Base-by-base conservation (phyloP, 176 grass and related monocot species). In the Avena sativa region DNA sequence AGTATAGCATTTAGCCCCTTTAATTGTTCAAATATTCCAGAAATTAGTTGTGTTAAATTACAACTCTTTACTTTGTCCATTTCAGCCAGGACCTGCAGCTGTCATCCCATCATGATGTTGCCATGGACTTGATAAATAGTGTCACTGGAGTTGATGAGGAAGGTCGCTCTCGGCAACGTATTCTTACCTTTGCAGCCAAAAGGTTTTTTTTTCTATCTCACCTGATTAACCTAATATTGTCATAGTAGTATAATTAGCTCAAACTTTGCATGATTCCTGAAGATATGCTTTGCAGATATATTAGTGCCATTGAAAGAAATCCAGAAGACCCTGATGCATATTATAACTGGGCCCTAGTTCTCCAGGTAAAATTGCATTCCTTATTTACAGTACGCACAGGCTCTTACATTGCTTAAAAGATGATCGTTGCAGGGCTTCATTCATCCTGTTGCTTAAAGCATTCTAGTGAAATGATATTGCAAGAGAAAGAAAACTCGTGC, bases 131-230 rank as follows among this genome's bases (percentile, higher is more conserved):
- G 84, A 91, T 95, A 59, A 95, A 95, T 43, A 95, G 84, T 83
- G 93, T 95, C 55, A 89, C 88, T 67, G 91, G 93, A 73, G 91
- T 93, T 73, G 93, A 95, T 76, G 91, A 95, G 55, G 93, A 95
- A 89, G 93, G 91, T 26, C 88, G 87, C 71, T 95, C 89, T 82
- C 93, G 93, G 79, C 93, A 95, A 68, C 73, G 93, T 63, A 93
- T 95, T 67, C 93, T 95, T 71, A 85, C 89, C 55, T 95, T 93
- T 88, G 93, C 93, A 85, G 93, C 93, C 84, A 95, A 93, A 93
- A 93, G 91, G 93, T 95, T 48, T 71, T 36, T 36, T 82, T 48
- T 12, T 62, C 17, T 23, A 4, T 14, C 30, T 78, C 60, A 19
- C 30, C 48, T 78, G 28, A 67, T 67, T 36, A 67, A 65, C 59